A percentile compares a stretch with the other conserved stretches of the same genome.
These are phyloP conservation scores for Bryoglossum gracile DNA, from an alignment of 495 filamentous ascomycete species.

Conservation along the genomic window DNA sequence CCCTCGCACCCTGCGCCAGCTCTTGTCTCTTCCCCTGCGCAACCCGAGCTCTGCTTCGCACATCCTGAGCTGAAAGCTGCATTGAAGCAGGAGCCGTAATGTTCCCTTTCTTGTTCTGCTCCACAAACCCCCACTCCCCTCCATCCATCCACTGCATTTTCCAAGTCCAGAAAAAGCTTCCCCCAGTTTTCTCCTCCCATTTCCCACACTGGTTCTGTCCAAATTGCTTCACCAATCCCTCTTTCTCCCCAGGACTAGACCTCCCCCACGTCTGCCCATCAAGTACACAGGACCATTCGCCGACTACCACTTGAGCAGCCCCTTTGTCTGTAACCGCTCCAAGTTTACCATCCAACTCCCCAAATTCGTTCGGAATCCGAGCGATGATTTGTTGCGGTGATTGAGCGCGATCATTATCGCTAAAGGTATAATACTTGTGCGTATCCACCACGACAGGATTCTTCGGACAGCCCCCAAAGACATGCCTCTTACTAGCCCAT, in stretches of 20 bases:
- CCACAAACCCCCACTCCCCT: slow-evolving; percentile 47
- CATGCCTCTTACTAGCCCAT: slow-evolving; percentile 28
- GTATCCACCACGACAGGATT: slow-evolving; percentile 48
- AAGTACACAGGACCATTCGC: slow-evolving; percentile 49
- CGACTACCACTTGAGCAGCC: slow-evolving; percentile 41
- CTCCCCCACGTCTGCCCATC: slow-evolving; percentile 37
- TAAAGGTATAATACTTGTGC: slow-evolving; percentile 48
- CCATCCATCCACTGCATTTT: slow-evolving; percentile 50
- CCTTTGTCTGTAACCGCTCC: slow-evolving; percentile 37
- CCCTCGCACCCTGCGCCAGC: slow-evolving; percentile 25
- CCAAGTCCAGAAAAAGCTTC: slow-evolving; percentile 46
- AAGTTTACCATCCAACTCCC: slow-evolving; percentile 32
- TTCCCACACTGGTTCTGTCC: slow-evolving; percentile 36
- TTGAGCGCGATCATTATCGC: slow-evolving; percentile 35
- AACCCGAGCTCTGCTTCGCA: slow-evolving; percentile 24
- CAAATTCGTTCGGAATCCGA: slow-evolving; percentile 30
- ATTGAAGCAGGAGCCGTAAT: slow-evolving; percentile 33
- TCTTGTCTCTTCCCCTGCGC: slow-evolving; percentile 29
- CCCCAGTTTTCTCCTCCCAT: slow-evolving; percentile 39
- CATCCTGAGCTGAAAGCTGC: slow-evolving; percentile 26
- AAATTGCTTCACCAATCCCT: slow-evolving; percentile 34
- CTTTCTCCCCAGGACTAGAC: slow-evolving; percentile 23
- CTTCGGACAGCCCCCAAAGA: background rate
- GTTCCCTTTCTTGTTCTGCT: slow-evolving; percentile 35
- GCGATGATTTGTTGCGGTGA: slow-evolving; percentile 41